A percentile compares a stretch with the other conserved stretches of the same genome.
Conservation (phyloP, 176 grass and related monocot genomes). For the Phoenix dactylifera region DNA sequence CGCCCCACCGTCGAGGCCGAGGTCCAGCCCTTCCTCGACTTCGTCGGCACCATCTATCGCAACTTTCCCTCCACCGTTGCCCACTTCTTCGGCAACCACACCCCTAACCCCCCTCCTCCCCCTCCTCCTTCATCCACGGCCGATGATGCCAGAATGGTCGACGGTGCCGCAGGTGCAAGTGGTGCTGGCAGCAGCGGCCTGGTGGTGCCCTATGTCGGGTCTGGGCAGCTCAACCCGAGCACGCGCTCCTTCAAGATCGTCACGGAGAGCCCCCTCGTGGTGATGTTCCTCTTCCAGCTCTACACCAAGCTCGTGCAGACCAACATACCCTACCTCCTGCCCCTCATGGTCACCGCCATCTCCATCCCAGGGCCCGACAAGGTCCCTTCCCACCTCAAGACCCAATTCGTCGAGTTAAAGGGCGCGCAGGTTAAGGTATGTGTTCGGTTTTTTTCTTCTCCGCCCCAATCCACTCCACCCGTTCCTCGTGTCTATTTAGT, state of each 20-base stretch:
- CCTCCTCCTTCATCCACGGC: neutral
- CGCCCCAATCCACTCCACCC: neutral
- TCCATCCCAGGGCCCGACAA: conserved; percentile 77
- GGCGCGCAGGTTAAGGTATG: conserved; percentile 94
- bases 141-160: no score
- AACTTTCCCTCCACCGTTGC: conserved; percentile 61
- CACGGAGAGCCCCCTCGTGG: conserved; percentile 89
- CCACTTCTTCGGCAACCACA: conserved; percentile 54
- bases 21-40: conserved; percentile 96
- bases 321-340: conserved; percentile 78
- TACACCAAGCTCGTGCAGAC: conserved; percentile 97
- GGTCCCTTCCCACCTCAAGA: conserved; percentile 66
- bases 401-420: conserved; percentile 81
- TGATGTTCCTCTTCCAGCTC: conserved; percentile 99
- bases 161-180: no score
- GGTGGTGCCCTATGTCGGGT: conserved; percentile 17
- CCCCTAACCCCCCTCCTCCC: neutral
- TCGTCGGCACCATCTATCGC: conserved; percentile 76
- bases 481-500: neutral
- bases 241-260: conserved; percentile 96
- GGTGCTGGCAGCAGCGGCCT: conserved; percentile 23
- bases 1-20: conserved; percentile 95
- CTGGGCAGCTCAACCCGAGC: conserved; percentile 83
- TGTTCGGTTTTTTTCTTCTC: neutral
- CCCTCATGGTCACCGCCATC: conserved; percentile 87